phyloP scores from a whole-genome alignment of 2,329 filamentous ascomycete species.

The Phialemonium atrogriseum region DNA sequence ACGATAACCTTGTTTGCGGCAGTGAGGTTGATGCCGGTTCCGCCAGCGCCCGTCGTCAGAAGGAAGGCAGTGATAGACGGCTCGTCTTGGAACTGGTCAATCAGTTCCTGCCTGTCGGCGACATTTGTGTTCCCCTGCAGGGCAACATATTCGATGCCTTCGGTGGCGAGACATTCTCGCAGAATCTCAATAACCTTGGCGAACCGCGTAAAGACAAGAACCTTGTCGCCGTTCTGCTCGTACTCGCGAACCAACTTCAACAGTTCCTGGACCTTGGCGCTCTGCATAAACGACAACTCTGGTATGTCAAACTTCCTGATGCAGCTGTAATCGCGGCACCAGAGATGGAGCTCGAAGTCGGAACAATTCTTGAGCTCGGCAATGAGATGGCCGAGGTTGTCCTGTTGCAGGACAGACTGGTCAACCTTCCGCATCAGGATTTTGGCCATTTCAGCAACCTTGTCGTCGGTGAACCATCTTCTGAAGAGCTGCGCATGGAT shows the following conservation, averaged over 20 bases:
- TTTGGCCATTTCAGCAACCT: conserved; percentile 67
- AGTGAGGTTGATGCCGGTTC: conserved; percentile 94
- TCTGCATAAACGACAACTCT: conserved; percentile 45
- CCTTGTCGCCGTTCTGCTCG: conserved; percentile 72
- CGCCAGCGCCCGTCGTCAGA: conserved; percentile 85
- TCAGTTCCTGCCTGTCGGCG: conserved; percentile 73
- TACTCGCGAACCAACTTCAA: conserved; percentile 66
- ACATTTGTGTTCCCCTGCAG: conserved; percentile 81
- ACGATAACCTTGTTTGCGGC: conserved; percentile 97
- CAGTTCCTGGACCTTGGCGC: conserved; percentile 80
- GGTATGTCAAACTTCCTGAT: conserved; percentile 46
- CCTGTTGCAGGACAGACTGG: conserved; percentile 43
- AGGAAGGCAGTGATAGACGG: conserved; percentile 79
- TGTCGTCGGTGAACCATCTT: conserved; percentile 67
- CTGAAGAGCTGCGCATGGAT: conserved; percentile 88
- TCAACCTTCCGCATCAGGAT: conserved; percentile 65
- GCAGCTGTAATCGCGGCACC: conserved; percentile 53
- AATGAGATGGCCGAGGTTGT: conserved; percentile 42
- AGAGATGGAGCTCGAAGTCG: conserved; percentile 58
- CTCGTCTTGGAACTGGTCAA: conserved; percentile 77
- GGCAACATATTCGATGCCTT: conserved; percentile 70
- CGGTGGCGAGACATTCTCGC: conserved; percentile 67
- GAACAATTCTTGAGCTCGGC: conserved; percentile 50
- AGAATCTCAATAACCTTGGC: conserved; percentile 86
- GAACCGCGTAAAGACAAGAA: conserved; percentile 90